A percentile compares a stretch with the other conserved stretches of the same genome.
Conservation (phyloP, 2,329 filamentous ascomycete species). For the Lachnellula cervina region DNA sequence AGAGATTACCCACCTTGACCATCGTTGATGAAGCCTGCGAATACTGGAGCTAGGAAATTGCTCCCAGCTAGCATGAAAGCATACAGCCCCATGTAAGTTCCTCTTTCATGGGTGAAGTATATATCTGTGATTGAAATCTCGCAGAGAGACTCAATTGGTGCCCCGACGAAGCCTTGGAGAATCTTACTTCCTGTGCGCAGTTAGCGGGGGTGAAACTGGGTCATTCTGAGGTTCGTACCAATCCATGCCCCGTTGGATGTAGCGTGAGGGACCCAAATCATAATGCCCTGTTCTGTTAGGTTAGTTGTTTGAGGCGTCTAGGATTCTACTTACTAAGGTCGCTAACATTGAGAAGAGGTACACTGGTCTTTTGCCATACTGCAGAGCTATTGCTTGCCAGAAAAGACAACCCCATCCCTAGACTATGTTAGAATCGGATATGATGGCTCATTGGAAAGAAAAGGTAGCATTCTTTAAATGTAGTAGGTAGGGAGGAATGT, state of each 20-base stretch:
- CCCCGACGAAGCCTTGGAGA: conserved; percentile 25
- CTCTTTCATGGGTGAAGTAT: conserved; percentile 42
- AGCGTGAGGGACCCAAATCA: conserved; percentile 34
- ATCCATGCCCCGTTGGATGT: conserved; percentile 36
- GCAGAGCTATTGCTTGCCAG: conserved; percentile 48
- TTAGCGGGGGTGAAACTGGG: conserved; percentile 5
- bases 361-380: conserved; percentile 38
- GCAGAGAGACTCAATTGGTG: conserved; percentile 28
- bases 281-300: conserved; percentile 24
- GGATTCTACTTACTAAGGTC: conserved; percentile 6
- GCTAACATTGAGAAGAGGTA: conserved; percentile 30
- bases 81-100: conserved; percentile 40
- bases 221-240: conserved; percentile 16
- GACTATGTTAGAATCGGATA: not conserved
- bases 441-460: not conserved
- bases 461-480: too few relatives aligned
- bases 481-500: too few relatives aligned
- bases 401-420: conserved; percentile 45
- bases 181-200: conserved; percentile 19
- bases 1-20: conserved; percentile 30
- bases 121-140: conserved; percentile 34
- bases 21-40: conserved; percentile 46
- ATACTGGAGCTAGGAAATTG: conserved; percentile 43
- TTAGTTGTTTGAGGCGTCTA: not conserved
- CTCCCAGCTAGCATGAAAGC: conserved; percentile 39